Base-by-base conservation (phyloP, 176 grass and related monocot species). In the Chrysopogon serrulatus region DNA sequence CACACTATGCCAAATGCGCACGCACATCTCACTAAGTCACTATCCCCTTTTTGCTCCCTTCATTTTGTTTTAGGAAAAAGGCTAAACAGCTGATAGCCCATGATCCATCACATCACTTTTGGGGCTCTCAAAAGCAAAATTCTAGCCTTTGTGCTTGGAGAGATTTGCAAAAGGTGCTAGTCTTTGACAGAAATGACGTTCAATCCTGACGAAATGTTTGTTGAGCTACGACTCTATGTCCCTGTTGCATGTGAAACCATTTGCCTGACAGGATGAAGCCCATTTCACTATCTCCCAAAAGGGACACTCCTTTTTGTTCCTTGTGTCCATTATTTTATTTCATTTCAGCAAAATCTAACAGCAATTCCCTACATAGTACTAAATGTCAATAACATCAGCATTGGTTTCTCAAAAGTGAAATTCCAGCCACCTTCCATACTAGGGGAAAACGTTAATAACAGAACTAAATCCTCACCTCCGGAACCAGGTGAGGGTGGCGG, bases 401-500 rank as follows among this genome's bases (percentile, higher is more conserved):
- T 41, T 41, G 18, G 39, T 43, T 80, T 69, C 49, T 53, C 56
- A 86, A 86, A 86, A 79, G 57, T 35, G 57, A 59, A 83, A 73
- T 11, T 44, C 4, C 16, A 49, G 0, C 49, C 78, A 40, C 40
- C 48, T 48, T 70, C 5, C 35, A 21, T 57, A 42, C 5, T 6
- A 66, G 4, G 27, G 2, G 24, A 56, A 74, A 62, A 33, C 27
- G 64, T 17, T 23, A 7, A 0, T 23, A 7, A 0, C 4, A 18
- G 47, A 63, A 72, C 43, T 2, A 43, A 75, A 74, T 35, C 33
- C 10, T 40, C 40, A 95, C 96, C 92, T 92, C 39, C 82, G 84
- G 28, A 93, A 33, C 86, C 79, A 93, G 87, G 26, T 66, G 61
- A 88, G 9, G 45, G 88, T 84, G 21, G 84, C 72, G 23, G 86